Evolutionary conservation across 257 asterid genomes (phyloP).

Genomic region (Hygrophila difformis): DNA sequence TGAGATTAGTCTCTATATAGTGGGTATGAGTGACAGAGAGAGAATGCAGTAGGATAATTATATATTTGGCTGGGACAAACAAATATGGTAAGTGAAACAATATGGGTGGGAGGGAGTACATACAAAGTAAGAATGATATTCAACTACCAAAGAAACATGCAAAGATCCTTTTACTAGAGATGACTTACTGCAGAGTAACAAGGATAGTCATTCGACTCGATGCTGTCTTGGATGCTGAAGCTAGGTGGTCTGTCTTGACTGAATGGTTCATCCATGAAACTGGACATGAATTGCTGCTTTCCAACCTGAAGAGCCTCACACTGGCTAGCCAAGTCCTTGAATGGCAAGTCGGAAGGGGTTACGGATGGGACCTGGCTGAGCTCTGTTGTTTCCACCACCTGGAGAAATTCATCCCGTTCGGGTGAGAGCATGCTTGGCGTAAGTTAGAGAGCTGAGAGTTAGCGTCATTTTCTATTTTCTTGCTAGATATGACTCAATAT

Average conservation of each 20-base stretch:
- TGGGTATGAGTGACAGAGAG: no score
- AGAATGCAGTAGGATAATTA: no score
- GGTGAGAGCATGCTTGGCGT: no score
- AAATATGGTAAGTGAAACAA: no score
- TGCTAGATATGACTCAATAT: no score
- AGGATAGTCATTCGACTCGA: slow-evolving; percentile 17
- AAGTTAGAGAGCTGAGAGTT: no score
- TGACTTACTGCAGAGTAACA: slow-evolving; percentile 33
- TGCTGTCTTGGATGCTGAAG: slow-evolving; percentile 21
- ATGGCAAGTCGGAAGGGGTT: slow-evolving; percentile 46
- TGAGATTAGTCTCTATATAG: no score
- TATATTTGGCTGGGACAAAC: no score
- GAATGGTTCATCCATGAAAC: slow-evolving; percentile 34
- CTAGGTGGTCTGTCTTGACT: slow-evolving; percentile 23
- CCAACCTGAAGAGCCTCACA: slow-evolving; percentile 73
- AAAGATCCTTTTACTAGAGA: slow-evolving; percentile 5
- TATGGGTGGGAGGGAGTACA: no score
- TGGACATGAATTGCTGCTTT: slow-evolving; percentile 59
- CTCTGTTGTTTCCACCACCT: slow-evolving; percentile 60
- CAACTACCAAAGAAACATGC: slow-evolving; percentile 3
- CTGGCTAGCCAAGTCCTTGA: slow-evolving; percentile 64
- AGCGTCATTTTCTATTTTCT: no score
- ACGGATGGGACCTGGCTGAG: slow-evolving; percentile 32
- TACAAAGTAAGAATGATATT: neutral
- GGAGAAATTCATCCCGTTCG: neutral